Base-by-base conservation (phyloP, 2,329 filamentous ascomycete genomes). In the Aureobasidium leucospermi region DNA sequence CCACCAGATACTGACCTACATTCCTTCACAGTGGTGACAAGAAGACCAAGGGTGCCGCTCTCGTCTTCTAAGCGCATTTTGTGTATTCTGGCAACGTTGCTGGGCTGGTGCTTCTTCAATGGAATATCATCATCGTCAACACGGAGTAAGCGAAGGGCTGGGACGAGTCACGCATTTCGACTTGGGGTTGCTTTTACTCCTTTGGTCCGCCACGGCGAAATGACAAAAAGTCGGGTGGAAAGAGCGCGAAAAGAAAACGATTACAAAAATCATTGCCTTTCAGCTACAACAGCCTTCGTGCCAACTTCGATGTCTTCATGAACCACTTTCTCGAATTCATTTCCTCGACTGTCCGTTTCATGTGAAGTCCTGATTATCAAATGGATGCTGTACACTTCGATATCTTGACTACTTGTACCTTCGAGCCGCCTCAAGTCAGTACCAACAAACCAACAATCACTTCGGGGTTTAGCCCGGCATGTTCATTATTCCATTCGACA, bases 41-140 rank as follows among this genome's bases (percentile, higher is more conserved):
- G 92, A 99, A 99, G 90, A 99, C 94, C 74, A 99, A 99, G 91
- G 94, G 94, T 88, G 94, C 94, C 74, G 94, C 94, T 80, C 87
- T 99, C 76, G 94, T 99, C 75, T 99, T 99, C 86, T 99, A 96
- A 87, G 81, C 84, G 79, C 48, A 65, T 68, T 72, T 68, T 67
- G 72, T 68, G 48, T 42, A 36, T 56, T 57, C 43, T 60, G 59
- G 49, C 51, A 57, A 46, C 52, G 43, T 43, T 56, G 55, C 55
- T 58, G 55, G 55, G 43, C 42, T 58, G 55, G 55, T 58, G 55
- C 19, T 48, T 41, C 15, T 58, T 48, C 28, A 58, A 31, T 39
- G 55, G 43, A 58, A 48, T 41, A 47, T 58, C 43, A 58, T 41
- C 55, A 41, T 58, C 43, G 43, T 49, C 56, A 51, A 59, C 36